Evolutionary conservation across 2,329 filamentous ascomycete genomes (phyloP).

Genomic region (Arthrobotrys megalospora): DNA sequence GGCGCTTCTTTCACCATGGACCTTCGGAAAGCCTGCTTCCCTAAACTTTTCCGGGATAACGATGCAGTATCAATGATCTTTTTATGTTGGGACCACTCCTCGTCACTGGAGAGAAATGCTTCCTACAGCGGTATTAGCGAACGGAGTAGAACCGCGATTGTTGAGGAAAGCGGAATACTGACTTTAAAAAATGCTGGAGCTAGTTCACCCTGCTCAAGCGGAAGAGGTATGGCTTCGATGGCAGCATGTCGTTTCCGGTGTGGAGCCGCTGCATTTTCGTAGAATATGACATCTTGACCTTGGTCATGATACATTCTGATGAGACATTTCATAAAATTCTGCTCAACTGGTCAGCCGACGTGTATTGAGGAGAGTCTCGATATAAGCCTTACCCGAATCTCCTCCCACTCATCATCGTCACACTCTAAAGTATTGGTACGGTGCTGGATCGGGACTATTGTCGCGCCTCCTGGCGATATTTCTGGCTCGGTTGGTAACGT

Average conservation of each 20-base stretch:
- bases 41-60: constrained; percentile 75
- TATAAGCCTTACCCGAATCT: constrained; percentile 75
- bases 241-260: constrained; percentile 85
- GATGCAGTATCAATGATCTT: constrained; percentile 89
- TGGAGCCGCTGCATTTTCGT: constrained; percentile 92
- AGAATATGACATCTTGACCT: constrained; percentile 93
- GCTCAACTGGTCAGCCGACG: constrained; percentile 4
- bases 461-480: constrained; percentile 81
- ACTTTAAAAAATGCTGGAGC: constrained; percentile 90
- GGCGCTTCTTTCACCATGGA: constrained; percentile 95
- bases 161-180: constrained; percentile 15
- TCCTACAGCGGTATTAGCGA: constrained; percentile 70
- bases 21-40: constrained; percentile 84
- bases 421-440: constrained; percentile 93
- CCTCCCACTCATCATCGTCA: constrained; percentile 99
- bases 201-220: constrained; percentile 89
- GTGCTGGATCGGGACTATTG: constrained; percentile 91
- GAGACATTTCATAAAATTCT: constrained; percentile 97
- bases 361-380: not conserved
- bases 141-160: not conserved
- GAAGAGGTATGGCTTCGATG: constrained; percentile 87
- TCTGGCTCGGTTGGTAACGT: constrained; percentile 93
- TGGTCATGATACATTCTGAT: constrained; percentile 95
- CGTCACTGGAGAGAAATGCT: constrained; percentile 87
- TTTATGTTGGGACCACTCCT: constrained; percentile 95